phyloP scores from a whole-genome alignment of 1,284 basidiomycete genomes.

The Trametes hirsuta region DNA sequence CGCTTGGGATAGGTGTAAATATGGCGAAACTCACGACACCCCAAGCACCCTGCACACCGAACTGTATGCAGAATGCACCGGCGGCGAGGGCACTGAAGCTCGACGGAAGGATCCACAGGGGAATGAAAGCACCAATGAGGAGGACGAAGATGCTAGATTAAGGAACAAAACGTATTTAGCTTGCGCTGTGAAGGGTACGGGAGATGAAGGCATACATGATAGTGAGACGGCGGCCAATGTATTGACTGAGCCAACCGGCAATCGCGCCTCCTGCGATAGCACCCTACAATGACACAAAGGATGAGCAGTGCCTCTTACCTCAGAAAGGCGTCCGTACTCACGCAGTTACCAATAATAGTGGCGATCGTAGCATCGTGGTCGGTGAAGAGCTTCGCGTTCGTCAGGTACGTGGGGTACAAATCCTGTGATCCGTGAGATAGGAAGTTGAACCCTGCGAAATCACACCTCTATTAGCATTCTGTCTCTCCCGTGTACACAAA shows the following conservation, averaged over 20 bases:
- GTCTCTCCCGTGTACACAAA: background rate
- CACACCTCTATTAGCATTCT: conserved; percentile 6
- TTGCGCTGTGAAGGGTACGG: background rate
- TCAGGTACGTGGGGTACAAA: conserved; percentile 81
- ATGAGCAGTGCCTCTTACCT: conserved; percentile 5
- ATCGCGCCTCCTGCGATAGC: conserved; percentile 82
- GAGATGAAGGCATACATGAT: conserved; percentile 59
- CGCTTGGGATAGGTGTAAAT: background rate
- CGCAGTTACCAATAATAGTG: conserved; percentile 91
- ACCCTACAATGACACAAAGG: conserved; percentile 49
- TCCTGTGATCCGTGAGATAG: conserved; percentile 89
- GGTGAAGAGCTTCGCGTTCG: conserved; percentile 60
- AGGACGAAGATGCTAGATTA: conserved; percentile 53
- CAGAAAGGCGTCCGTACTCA: conserved; percentile 40
- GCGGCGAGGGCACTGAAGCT: conserved; percentile 68
- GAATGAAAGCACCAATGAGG: conserved; percentile 71
- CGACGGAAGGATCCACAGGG: conserved; percentile 84
- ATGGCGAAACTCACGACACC: conserved; percentile 55
- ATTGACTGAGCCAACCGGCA: conserved; percentile 82
- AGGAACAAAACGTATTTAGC: conserved; percentile 10
- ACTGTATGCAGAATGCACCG: conserved; percentile 85
- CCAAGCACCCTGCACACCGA: conserved; percentile 86
- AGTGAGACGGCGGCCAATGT: conserved; percentile 86
- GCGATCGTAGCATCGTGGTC: conserved; percentile 73
- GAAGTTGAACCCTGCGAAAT: conserved; percentile 83